phyloP scores from a whole-genome alignment of 106 monocot species.

The Platanthera guangdongensis region DNA sequence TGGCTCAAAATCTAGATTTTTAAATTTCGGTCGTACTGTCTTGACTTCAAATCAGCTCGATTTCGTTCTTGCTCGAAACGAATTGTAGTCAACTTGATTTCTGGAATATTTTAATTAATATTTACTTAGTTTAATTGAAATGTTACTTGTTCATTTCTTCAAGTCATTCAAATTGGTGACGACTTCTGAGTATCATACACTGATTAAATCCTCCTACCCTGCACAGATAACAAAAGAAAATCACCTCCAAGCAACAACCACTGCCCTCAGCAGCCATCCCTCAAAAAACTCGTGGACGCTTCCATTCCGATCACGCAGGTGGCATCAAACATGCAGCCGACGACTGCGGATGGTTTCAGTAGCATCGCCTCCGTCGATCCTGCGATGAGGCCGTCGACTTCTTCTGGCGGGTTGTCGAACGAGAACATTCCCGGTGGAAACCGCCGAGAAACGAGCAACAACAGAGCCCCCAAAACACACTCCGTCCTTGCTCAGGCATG shows the following conservation, averaged over 20 bases:
- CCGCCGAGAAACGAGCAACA: constrained; percentile 16
- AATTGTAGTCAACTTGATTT: too few species aligned
- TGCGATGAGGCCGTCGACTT: constrained; percentile 23
- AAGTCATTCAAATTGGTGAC: background rate
- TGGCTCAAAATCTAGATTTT: too few species aligned
- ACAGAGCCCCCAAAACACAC: constrained; percentile 17
- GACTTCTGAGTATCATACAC: background rate
- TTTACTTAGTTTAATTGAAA: too few species aligned
- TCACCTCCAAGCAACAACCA: constrained; percentile 19
- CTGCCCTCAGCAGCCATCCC: constrained; percentile 48
- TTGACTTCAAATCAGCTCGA: too few species aligned
- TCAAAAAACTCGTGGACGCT: constrained; percentile 60
- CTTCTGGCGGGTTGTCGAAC: constrained; percentile 25
- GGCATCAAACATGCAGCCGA: constrained; percentile 12
- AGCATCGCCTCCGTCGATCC: constrained; percentile 14
- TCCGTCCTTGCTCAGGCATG: constrained; percentile 60
- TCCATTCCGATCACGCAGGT: constrained; percentile 18
- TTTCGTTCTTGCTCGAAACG: too few species aligned
- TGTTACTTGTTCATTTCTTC: background rate
- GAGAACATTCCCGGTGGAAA: constrained; percentile 16
- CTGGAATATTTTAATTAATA: too few species aligned
- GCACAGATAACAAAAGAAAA: constrained; percentile 1
- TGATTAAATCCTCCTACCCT: background rate
- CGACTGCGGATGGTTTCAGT: constrained; percentile 26
- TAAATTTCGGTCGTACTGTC: too few species aligned